Conservation (phyloP, 2,329 filamentous ascomycete species). For the Diplodia mutila region DNA sequence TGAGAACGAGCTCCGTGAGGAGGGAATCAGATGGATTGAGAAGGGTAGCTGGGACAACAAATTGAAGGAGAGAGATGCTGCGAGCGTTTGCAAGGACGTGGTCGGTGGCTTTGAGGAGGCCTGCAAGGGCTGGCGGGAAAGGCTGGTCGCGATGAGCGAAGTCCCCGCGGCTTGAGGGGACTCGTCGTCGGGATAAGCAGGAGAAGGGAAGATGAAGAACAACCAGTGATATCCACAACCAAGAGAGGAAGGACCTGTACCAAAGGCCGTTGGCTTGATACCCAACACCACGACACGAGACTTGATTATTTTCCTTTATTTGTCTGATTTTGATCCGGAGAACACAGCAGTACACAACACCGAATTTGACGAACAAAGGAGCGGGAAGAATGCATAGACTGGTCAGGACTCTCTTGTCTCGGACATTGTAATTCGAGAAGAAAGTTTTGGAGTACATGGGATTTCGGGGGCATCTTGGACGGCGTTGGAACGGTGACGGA, state of each 20-base stretch:
- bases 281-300: slow-evolving; percentile 11
- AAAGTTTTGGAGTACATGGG: slow-evolving; percentile 6
- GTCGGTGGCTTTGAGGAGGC: slow-evolving; percentile 91
- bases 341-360: slow-evolving; percentile 1
- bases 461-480: slow-evolving; percentile 4
- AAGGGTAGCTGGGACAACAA: slow-evolving; percentile 82
- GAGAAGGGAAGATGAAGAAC: not conserved
- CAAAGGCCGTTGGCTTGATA: slow-evolving; percentile 8
- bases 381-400: slow-evolving; percentile 13
- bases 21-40: slow-evolving; percentile 80
- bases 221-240: slow-evolving; percentile 19
- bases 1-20: slow-evolving; percentile 80
- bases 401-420: not conserved
- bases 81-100: slow-evolving; percentile 81
- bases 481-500: slow-evolving; percentile 5
- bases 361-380: not conserved
- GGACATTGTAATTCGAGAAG: not conserved
- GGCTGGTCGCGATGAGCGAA: slow-evolving; percentile 57
- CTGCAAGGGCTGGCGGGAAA: slow-evolving; percentile 80
- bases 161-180: slow-evolving; percentile 28
- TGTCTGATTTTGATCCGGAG: not conserved
- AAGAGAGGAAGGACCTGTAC: not conserved
- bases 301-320: not conserved
- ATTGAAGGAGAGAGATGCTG: slow-evolving; percentile 77
- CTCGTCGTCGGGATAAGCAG: not conserved